Evolutionary conservation across 2,329 filamentous ascomycete species (phyloP), one percentile per base, ranked within the genome.

Genomic region (Didymella glomerata): DNA sequence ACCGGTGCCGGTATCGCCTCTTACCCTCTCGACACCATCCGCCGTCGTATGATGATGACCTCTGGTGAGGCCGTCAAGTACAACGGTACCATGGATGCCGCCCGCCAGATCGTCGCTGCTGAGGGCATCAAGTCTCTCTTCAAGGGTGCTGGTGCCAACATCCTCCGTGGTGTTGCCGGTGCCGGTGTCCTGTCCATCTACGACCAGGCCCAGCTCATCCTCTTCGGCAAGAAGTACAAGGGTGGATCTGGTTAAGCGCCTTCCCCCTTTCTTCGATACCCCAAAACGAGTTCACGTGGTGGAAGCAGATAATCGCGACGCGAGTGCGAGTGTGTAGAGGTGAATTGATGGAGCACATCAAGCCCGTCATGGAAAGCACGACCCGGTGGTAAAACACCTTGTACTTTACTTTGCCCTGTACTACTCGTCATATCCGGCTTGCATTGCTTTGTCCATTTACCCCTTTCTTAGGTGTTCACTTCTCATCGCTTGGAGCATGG

Each of bases 1-100:
- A 99, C 95, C 82, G 95, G 91, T 96, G 95, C 95, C 84, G 95
- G 95, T 96, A 97, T 99, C 83, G 95, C 95, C 85, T 98, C 95
- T 79, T 99, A 99, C 88, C 95, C 95, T 86, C 93, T 99, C 81
- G 95, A 99, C 85, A 99, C 95, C 80, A 93, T 99, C 87, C 95
- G 95, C 89, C 93, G 95, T 89, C 95, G 95, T 86, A 99, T 99
- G 95, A 99, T 99, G 95, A 99, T 99, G 95, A 99, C 95, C 78
- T 90, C 87, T 72, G 87, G 87, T 83, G 87, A 89, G 92, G 95
- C 95, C 87, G 95, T 99, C 89, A 99, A 99, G 92, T 99, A 99
- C 92, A 92, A 90, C 83, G 91, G 89, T 81, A 97, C 95, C 74
- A 77, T 98, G 77, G 95, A 99, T 84, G 95, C 95, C 80, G 93